These are phyloP conservation scores for Podospora pseudoanserina DNA, from an alignment of 495 filamentous ascomycete genomes.

Conservation along the genomic window DNA sequence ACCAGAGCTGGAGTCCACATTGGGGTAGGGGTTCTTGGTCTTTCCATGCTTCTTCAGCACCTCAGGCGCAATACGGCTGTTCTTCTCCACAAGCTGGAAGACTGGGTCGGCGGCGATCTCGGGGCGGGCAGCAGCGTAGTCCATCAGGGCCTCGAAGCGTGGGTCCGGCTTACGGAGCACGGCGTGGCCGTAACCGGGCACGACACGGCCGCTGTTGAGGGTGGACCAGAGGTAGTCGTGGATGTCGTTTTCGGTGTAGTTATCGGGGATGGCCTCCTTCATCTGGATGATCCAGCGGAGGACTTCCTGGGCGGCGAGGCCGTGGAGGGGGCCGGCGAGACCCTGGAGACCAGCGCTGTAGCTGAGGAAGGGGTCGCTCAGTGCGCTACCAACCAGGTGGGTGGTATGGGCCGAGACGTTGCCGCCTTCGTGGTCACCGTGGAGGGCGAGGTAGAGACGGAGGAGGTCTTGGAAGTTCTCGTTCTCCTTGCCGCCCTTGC, in stretches of 20 bases:
- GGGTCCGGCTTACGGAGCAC: constrained; percentile 97
- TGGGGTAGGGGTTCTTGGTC: constrained; percentile 98
- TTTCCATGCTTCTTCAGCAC: constrained; percentile 93
- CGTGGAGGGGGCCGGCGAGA: constrained; percentile 90
- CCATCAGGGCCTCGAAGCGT: constrained; percentile 92
- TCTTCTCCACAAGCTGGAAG: constrained; percentile 89
- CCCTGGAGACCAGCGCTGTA: constrained; percentile 96
- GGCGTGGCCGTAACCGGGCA: constrained; percentile 97
- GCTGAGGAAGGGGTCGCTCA: constrained; percentile 91
- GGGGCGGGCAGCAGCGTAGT: constrained; percentile 80
- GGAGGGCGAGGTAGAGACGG: constrained; percentile 87
- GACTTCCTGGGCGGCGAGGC: constrained; percentile 94
- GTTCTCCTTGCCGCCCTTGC: constrained; percentile 79
- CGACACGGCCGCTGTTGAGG: constrained; percentile 88
- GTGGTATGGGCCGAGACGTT: constrained; percentile 98
- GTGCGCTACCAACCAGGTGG: constrained; percentile 91
- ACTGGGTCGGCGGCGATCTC: constrained; percentile 84
- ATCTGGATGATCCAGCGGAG: constrained; percentile 93
- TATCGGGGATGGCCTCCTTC: constrained; percentile 78
- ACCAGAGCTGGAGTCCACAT: constrained; percentile 87
- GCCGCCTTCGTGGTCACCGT: constrained; percentile 97
- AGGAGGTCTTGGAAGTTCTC: constrained; percentile 94
- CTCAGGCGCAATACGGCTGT: constrained; percentile 68
- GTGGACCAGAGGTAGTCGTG: constrained; percentile 88
- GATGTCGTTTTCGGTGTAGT: constrained; percentile 74